A percentile compares a stretch with the other conserved stretches of the same genome.
phyloP scores from a whole-genome alignment of 257 asterid species.

The Schizonepeta tenuifolia region DNA sequence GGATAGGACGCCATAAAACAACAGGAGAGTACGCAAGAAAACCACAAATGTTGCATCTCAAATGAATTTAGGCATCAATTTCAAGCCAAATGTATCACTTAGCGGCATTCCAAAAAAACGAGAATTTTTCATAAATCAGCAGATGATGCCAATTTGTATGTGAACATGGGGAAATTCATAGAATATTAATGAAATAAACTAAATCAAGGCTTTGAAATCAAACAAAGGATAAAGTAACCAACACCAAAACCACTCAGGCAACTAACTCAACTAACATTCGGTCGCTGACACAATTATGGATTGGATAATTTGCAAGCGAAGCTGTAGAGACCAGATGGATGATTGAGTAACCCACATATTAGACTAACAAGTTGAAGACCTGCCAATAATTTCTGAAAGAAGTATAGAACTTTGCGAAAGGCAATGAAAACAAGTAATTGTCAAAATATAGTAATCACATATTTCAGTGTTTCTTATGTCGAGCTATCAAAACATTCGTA shows the following conservation, averaged over 20 bases:
- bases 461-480: background rate
- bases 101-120: too few relatives aligned
- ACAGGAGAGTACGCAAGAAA: too few relatives aligned
- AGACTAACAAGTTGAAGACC: background rate
- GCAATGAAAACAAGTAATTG: background rate
- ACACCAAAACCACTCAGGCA: background rate
- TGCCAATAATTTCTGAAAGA: background rate
- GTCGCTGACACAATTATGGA: background rate
- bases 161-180: background rate
- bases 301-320: background rate
- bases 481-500: background rate
- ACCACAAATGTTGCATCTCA: background rate
- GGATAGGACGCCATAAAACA: background rate
- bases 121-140: background rate
- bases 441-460: background rate
- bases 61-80: background rate
- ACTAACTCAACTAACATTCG: background rate
- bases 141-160: too few relatives aligned
- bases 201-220: background rate
- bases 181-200: too few relatives aligned
- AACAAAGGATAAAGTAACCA: background rate
- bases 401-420: background rate
- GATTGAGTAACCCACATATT: background rate
- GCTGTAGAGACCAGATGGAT: background rate
- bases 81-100: background rate